phyloP scores from a whole-genome alignment of 2,329 filamentous ascomycete species.

The Aspergillus novoparasiticus region DNA sequence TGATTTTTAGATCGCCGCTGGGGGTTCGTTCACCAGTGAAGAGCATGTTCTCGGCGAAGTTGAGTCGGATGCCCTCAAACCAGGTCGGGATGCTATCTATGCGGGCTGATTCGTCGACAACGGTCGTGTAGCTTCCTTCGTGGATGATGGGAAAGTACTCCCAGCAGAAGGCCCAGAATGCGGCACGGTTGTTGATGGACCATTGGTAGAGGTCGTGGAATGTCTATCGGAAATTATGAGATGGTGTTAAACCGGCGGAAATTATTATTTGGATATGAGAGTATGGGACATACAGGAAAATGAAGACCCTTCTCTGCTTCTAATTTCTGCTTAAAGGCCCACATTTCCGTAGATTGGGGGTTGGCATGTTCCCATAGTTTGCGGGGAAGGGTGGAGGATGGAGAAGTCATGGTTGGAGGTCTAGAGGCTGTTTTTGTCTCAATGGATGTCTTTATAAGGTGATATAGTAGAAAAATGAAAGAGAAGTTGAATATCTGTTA shows the following conservation, averaged over 20 bases:
- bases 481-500: too few relatives aligned
- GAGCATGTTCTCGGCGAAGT: constrained; percentile 80
- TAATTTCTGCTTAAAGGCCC: constrained; percentile 65
- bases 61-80: constrained; percentile 74
- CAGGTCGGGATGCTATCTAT: constrained; percentile 74
- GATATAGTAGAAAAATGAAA: too few relatives aligned
- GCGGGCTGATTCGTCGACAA: constrained; percentile 69
- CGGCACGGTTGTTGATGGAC: constrained; percentile 62
- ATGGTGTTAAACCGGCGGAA: fast-evolving
- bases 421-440: too few relatives aligned
- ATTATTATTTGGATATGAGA: too few relatives aligned
- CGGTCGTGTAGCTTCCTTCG: constrained; percentile 58
- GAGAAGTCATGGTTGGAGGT: constrained; percentile 16
- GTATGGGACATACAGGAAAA: constrained; percentile 54
- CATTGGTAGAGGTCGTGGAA: constrained; percentile 71
- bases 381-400: constrained; percentile 43
- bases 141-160: constrained; percentile 63
- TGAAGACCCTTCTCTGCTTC: constrained; percentile 61
- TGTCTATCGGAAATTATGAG: neutral
- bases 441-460: too few relatives aligned
- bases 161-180: constrained; percentile 70
- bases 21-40: constrained; percentile 53
- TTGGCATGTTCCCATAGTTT: constrained; percentile 71
- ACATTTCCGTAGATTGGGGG: constrained; percentile 65
- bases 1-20: constrained; percentile 46